A percentile compares a stretch with the other conserved stretches of the same genome.
phyloP scores from a whole-genome alignment of 768 basidiomycete species.

The Russula virescens region DNA sequence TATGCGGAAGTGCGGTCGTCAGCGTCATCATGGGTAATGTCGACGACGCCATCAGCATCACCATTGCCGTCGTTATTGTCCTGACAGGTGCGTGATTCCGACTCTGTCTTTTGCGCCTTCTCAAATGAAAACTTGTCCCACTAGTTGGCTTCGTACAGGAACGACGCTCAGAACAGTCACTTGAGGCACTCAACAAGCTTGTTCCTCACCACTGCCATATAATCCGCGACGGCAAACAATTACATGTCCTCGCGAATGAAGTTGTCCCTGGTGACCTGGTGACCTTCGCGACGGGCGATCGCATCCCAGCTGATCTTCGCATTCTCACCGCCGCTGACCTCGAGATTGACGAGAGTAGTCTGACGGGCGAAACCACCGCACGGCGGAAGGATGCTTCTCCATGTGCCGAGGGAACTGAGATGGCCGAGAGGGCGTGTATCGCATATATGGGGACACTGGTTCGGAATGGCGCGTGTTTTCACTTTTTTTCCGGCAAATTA shows the following conservation, averaged over 20 bases:
- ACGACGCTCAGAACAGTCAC: constrained; percentile 86
- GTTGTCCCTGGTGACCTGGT: constrained; percentile 95
- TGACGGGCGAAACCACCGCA: constrained; percentile 89
- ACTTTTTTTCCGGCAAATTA: background rate
- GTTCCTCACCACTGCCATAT: constrained; percentile 97
- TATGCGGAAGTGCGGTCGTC: constrained; percentile 85
- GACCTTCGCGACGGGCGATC: constrained; percentile 85
- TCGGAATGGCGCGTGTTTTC: constrained; percentile 58
- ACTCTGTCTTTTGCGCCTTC: background rate
- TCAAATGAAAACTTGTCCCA: background rate
- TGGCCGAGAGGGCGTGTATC: constrained; percentile 82
- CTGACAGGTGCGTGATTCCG: constrained; percentile 64
- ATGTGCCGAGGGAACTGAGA: constrained; percentile 46
- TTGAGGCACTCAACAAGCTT: constrained; percentile 93
- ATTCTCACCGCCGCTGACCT: constrained; percentile 76
- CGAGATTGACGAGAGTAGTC: constrained; percentile 91
- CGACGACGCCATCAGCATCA: constrained; percentile 92
- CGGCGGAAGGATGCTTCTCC: constrained; percentile 59
- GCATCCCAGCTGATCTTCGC: constrained; percentile 90
- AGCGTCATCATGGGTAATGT: constrained; percentile 93
- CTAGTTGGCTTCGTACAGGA: constrained; percentile 94
- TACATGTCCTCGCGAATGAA: constrained; percentile 89
- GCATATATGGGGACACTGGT: constrained; percentile 97
- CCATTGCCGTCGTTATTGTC: constrained; percentile 87
- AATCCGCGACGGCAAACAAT: constrained; percentile 64